Conservation (phyloP, 768 basidiomycete genomes). For the Collybiopsis luxurians region DNA sequence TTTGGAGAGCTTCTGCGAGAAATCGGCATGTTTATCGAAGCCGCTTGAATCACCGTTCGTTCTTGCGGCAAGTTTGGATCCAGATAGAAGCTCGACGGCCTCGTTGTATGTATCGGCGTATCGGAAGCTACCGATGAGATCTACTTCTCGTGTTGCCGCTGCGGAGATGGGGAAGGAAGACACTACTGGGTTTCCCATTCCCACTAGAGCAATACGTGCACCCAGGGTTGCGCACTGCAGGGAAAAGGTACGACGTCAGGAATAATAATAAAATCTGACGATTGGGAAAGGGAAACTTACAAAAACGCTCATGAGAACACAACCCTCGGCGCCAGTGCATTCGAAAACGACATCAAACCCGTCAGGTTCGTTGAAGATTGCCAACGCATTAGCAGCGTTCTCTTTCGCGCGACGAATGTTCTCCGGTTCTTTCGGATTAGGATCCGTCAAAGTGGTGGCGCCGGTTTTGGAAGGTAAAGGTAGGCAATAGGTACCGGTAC, state of each 20-base stretch:
- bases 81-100: constrained; percentile 70
- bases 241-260: constrained; percentile 11
- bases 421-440: constrained; percentile 46
- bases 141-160: constrained; percentile 86
- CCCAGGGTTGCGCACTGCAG: constrained; percentile 76
- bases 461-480: constrained; percentile 17
- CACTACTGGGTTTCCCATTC: constrained; percentile 89
- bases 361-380: constrained; percentile 56
- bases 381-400: constrained; percentile 46
- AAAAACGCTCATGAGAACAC: constrained; percentile 88
- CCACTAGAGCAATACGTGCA: constrained; percentile 90
- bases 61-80: background rate
- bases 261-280: background rate
- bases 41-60: background rate
- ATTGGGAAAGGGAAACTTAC: constrained; percentile 46
- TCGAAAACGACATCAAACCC: constrained; percentile 95
- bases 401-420: constrained; percentile 61
- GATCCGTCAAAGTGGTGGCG: constrained; percentile 15
- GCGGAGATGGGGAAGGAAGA: constrained; percentile 73
- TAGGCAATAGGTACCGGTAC: constrained; percentile 66
- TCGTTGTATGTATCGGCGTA: constrained; percentile 89
- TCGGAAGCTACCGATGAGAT: constrained; percentile 89
- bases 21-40: background rate
- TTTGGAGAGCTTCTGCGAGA: constrained; percentile 27
- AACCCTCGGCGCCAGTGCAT: constrained; percentile 91